phyloP scores from a whole-genome alignment of 257 asterid species.

The Scutellaria baicalensis region DNA sequence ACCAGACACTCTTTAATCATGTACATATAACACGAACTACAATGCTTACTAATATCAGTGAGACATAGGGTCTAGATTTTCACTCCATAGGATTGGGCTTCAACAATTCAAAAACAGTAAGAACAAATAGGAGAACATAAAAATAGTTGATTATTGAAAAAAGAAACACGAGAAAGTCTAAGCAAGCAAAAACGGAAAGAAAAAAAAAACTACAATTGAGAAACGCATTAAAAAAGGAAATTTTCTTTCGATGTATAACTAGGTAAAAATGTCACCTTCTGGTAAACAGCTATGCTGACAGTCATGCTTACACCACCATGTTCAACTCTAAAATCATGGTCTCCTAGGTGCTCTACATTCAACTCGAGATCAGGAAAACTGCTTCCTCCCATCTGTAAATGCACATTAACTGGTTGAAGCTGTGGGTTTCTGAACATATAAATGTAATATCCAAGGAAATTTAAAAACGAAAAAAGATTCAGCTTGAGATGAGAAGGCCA shows the following conservation, averaged over 20 bases:
- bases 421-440: background rate
- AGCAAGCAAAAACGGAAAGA: slow-evolving; percentile 1
- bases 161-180: background rate
- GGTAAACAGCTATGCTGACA: slow-evolving; percentile 64
- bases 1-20: background rate
- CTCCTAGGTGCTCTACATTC: slow-evolving; percentile 43
- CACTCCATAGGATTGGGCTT: background rate
- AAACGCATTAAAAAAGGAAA: background rate
- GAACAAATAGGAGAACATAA: background rate
- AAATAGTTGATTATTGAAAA: background rate
- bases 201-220: background rate
- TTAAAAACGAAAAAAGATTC: background rate
- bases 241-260: background rate
- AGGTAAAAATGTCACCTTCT: slow-evolving; percentile 44
- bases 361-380: slow-evolving; percentile 47
- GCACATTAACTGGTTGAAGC: slow-evolving; percentile 17
- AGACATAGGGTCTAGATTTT: no score
- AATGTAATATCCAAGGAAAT: background rate
- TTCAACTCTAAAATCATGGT: slow-evolving; percentile 67
- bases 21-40: background rate
- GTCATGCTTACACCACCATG: slow-evolving; percentile 64
- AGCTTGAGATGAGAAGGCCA: slow-evolving; percentile 3
- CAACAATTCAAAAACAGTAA: background rate
- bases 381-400: slow-evolving; percentile 56
- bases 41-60: background rate